Conservation (phyloP, 1,139 yeast genomes). For the Yamadazyma dushanensis region DNA sequence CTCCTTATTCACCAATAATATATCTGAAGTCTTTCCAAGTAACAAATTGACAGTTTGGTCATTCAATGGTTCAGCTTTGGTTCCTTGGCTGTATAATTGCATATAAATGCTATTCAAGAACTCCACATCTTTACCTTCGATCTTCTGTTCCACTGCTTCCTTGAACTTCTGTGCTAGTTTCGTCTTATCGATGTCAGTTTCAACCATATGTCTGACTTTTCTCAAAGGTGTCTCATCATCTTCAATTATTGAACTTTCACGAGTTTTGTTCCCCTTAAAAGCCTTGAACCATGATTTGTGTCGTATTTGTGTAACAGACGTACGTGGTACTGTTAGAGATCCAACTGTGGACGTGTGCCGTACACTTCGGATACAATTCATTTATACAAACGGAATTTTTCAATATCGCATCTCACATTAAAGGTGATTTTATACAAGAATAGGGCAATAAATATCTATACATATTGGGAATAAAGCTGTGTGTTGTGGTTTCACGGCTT, state of each 20-base stretch:
- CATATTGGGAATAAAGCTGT: background rate
- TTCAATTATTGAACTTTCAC: background rate
- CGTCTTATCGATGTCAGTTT: background rate
- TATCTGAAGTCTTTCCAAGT: conserved; percentile 9
- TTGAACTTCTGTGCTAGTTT: conserved; percentile 3
- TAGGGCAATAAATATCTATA: background rate
- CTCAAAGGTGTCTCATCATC: background rate
- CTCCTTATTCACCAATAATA: conserved; percentile 8
- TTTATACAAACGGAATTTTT: background rate
- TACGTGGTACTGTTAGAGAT: background rate
- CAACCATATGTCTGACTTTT: background rate
- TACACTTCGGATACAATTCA: background rate
- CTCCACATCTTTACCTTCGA: conserved; percentile 4
- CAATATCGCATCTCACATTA: background rate
- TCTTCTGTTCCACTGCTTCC: background rate
- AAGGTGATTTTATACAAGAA: background rate
- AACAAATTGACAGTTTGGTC: conserved; percentile 5
- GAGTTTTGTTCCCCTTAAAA: background rate
- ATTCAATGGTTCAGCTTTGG: background rate
- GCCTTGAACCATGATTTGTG: conserved; percentile 2
- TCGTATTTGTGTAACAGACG: background rate
- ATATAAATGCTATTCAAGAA: conserved; percentile 12
- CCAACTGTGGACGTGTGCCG: background rate
- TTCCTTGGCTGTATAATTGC: conserved; percentile 14
- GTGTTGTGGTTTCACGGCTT: background rate